Base-by-base conservation (phyloP, 2,329 filamentous ascomycete species). In the Chrysoporthe cubensis region DNA sequence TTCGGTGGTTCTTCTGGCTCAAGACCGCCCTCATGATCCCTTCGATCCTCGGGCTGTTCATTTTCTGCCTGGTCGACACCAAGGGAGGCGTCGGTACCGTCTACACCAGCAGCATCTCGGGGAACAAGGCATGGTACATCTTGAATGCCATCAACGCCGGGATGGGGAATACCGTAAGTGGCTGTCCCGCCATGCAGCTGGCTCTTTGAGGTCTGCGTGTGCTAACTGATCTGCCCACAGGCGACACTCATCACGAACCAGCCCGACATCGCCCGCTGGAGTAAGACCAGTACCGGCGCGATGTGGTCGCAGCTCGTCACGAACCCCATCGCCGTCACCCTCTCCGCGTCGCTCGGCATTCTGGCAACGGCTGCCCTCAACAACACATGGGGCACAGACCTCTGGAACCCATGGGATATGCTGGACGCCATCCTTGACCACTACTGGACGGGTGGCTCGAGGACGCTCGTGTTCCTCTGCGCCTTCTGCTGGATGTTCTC, bases 221-320 rank as follows among this genome's bases (percentile, higher is more conserved):
- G 42, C 13, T 32, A 1, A 16, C 18, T 5, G 4, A 46, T 48
- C 26, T 57, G 11, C 26, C 56, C 76, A 26, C 26, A 75, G 21
- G 77, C 78, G 16, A 79, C 77, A 7, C 71, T 80, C 37, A 80
- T 80, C 68, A 79, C 77, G 26, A 81, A 81, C 69, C 80, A 81
- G 70, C 80, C 81, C 0, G 81, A 83, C 70, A 80, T 83, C 69
- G 79, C 80, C 11, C 74, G 82, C 48, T 83, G 78, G 76, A 75
- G 74, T 62, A 76, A 74, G 66, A 80, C 75, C 11, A 76, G 74
- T 66, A 75, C 71, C 4, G 80, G 76, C 14, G 77, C 81, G 16
- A 77, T 81, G 71, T 82, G 78, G 76, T 78, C 78, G 3, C 81
- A 83, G 71, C 69, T 81, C 44, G 67, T 82, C 65, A 76, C 77